These are phyloP conservation scores for Metarhizium rileyi DNA, from an alignment of 2,329 filamentous ascomycete species.

Conservation along the genomic window DNA sequence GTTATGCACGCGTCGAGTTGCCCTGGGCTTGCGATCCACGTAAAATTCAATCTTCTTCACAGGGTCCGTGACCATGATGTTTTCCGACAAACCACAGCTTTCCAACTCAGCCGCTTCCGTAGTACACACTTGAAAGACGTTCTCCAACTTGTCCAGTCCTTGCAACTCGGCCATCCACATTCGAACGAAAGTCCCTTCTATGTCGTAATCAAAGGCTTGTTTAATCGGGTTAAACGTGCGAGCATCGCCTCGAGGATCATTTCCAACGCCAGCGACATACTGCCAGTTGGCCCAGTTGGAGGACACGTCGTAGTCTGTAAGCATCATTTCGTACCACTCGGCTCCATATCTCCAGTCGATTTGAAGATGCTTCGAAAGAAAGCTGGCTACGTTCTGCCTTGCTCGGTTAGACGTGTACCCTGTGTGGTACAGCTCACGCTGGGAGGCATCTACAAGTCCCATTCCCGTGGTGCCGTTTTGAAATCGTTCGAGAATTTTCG, in stretches of 20 bases:
- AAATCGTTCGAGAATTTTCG: constrained; percentile 46
- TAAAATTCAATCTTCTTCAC: constrained; percentile 55
- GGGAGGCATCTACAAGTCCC: constrained; percentile 67
- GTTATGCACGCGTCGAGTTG: constrained; percentile 13
- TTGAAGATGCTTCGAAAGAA: constrained; percentile 60
- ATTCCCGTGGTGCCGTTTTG: constrained; percentile 61
- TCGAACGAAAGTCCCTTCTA: constrained; percentile 58
- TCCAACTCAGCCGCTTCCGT: constrained; percentile 48
- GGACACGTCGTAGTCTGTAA: constrained; percentile 67
- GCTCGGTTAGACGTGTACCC: constrained; percentile 72
- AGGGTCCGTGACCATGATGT: constrained; percentile 58
- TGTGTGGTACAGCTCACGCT: constrained; percentile 63
- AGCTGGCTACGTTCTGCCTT: constrained; percentile 67
- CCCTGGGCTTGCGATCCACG: constrained; percentile 38
- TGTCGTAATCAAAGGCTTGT: constrained; percentile 70
- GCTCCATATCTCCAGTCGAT: constrained; percentile 76
- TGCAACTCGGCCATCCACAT: constrained; percentile 63
- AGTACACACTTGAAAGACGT: constrained; percentile 64
- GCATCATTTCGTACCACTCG: constrained; percentile 70
- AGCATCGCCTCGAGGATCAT: constrained; percentile 61
- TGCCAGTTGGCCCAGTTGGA: constrained; percentile 81
- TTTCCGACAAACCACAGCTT: constrained; percentile 42
- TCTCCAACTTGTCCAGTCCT: constrained; percentile 38
- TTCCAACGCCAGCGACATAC: constrained; percentile 70
- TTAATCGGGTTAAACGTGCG: constrained; percentile 78